Percentiles rank a stretch among this genome's conserved stretches.
These are phyloP conservation scores for Parietaria judaica DNA, from an alignment of 306 rosid genomes.

Conservation along the genomic window DNA sequence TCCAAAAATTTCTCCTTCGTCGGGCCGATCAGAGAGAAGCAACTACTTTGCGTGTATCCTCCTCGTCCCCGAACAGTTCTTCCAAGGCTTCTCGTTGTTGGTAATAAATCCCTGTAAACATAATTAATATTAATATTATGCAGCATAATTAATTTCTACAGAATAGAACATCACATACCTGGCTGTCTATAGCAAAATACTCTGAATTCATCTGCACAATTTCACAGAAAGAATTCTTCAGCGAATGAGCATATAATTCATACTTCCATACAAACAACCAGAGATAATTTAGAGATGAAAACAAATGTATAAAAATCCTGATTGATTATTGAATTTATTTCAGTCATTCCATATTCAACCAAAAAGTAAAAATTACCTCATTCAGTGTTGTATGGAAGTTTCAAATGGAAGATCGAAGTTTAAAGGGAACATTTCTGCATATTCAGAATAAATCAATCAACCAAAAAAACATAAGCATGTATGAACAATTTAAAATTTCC, in stretches of 20 bases:
- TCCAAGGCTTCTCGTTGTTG: slow-evolving; percentile 78
- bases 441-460: too few relatives aligned
- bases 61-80: slow-evolving; percentile 84
- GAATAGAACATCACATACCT: slow-evolving; percentile 46
- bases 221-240: slow-evolving; percentile 23
- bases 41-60: slow-evolving; percentile 53
- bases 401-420: too few relatives aligned
- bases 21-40: slow-evolving; percentile 36
- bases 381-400: too few relatives aligned
- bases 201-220: slow-evolving; percentile 92
- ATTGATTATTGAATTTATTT: neutral
- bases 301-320: too few relatives aligned
- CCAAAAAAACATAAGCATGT: too few relatives aligned
- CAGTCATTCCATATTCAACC: slow-evolving; percentile 10
- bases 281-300: too few relatives aligned
- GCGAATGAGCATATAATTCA: slow-evolving; percentile 1
- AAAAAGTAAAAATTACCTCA: slow-evolving; percentile 76
- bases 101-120: slow-evolving; percentile 84
- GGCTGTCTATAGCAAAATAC: slow-evolving; percentile 87
- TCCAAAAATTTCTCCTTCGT: neutral
- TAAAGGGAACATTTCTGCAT: too few relatives aligned
- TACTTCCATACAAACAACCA: neutral
- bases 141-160: neutral
- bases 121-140: too few relatives aligned
- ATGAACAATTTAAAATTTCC: too few relatives aligned